Evolutionary conservation across 345 rosid species (phyloP), one percentile per base, ranked within the genome.

Genomic region (Heritiera littoralis): DNA sequence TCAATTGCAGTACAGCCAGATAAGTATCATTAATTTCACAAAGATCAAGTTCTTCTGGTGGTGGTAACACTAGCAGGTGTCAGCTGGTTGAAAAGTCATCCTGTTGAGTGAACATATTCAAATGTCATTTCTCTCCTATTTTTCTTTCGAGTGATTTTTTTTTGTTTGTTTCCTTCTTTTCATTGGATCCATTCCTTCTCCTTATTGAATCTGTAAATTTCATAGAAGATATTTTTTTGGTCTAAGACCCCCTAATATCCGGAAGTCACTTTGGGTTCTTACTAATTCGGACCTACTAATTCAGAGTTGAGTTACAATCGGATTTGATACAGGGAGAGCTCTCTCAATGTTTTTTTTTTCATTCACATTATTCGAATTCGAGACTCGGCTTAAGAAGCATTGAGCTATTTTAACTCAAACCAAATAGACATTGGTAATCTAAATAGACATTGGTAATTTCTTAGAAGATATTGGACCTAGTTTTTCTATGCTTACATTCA

Each of bases 141-240:
- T 28, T 3, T 3, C 48, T 73, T 52, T 51, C 9, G 55, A 43
- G 76, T 73, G 80, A 35, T 59, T 68, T 46, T 6, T 14, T 66
- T 65, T 23, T 23, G 28, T 23, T 23, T 23, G 28, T 23, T 23
- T 68, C 38, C 40, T 59, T 45, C 13, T 75, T 15, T 74, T 17
- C 23, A 17, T 56, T 56, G 56, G 74, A 45, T 79, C 52, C 41
- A 55, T 75, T 64, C 32, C 71, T 65, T 72, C 28, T 54, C 78
- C 18, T 60, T 41, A 41, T 66, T 74, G 72, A 77, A 74, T 72
- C 79, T 84, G 83, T 78, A 84, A 80, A 80, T 80, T 63, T 8
- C n/a, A 55, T 63, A 61, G 74, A 38, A 72, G 14, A 60, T 52
- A 23, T 67, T 59, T 23, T 23, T 23, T 23, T 23, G 28, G 28